Conservation (phyloP, 192 early-diverging fungal genomes). For the Backusella australiensis region DNA sequence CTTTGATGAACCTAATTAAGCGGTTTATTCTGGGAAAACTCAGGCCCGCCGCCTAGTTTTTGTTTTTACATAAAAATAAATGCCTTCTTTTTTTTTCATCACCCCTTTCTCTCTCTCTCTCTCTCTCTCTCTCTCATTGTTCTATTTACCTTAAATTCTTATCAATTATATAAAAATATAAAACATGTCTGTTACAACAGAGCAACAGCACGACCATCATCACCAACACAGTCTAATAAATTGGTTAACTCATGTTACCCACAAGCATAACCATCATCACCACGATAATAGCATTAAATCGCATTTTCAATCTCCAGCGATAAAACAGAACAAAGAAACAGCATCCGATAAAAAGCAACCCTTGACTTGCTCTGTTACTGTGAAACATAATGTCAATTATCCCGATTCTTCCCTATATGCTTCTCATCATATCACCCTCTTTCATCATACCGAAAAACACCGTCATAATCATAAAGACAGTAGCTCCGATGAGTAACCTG, state of each 20-base stretch:
- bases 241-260: background rate
- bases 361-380: background rate
- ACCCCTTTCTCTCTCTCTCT: too few species aligned
- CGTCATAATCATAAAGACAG: background rate
- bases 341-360: background rate
- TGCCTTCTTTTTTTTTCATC: too few species aligned
- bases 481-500: background rate
- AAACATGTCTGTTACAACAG: constrained; percentile 1
- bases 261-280: background rate
- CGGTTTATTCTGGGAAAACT: too few species aligned
- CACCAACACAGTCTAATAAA: background rate
- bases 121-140: too few species aligned
- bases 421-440: background rate
- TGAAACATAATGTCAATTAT: background rate
- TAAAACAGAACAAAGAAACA: background rate
- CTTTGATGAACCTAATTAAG: background rate
- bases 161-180: background rate
- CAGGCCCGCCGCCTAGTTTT: background rate
- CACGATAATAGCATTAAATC: background rate
- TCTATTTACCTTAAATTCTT: background rate
- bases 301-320: background rate
- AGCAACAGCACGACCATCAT: background rate
- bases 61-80: too few species aligned
- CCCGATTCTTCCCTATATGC: background rate
- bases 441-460: background rate